Conservation (phyloP, 1,284 basidiomycete genomes). For the Boletus sp. region DNA sequence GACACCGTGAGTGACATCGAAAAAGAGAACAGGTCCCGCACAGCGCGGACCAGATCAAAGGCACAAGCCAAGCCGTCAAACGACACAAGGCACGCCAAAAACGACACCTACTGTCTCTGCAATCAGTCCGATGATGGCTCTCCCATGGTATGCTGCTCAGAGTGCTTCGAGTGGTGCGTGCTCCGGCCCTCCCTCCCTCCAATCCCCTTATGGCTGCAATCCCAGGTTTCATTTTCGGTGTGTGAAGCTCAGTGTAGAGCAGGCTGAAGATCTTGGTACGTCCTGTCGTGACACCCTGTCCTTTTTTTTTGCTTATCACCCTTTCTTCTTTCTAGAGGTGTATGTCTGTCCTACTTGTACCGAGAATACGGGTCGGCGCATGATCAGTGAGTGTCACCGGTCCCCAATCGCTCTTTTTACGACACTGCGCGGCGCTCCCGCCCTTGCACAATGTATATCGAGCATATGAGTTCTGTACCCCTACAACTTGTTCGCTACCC, state of each 20-base stretch:
- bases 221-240: conserved; percentile 75
- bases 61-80: conserved; percentile 13
- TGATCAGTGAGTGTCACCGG: conserved; percentile 71
- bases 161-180: conserved; percentile 71
- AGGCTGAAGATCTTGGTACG: conserved; percentile 75
- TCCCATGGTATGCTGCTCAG: conserved; percentile 75
- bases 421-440: conserved; percentile 35
- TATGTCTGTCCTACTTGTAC: conserved; percentile 71
- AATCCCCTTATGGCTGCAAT: conserved; percentile 3
- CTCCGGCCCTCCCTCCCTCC: background rate
- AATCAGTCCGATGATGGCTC: conserved; percentile 66
- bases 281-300: conserved; percentile 20
- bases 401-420: conserved; percentile 34
- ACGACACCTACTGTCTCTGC: conserved; percentile 51
- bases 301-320: conserved; percentile 14
- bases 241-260: conserved; percentile 52
- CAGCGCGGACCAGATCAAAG: conserved; percentile 23
- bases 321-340: conserved; percentile 42
- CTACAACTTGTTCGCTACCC: conserved; percentile 35
- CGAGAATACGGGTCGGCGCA: conserved; percentile 57
- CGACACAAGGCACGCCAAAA: conserved; percentile 15
- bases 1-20: conserved; percentile 29
- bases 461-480: conserved; percentile 36
- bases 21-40: conserved; percentile 28
- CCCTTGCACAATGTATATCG: conserved; percentile 36